Evolutionary conservation across 2,329 filamentous ascomycete species (phyloP).

Genomic region (Dendrostoma leiphaemia): DNA sequence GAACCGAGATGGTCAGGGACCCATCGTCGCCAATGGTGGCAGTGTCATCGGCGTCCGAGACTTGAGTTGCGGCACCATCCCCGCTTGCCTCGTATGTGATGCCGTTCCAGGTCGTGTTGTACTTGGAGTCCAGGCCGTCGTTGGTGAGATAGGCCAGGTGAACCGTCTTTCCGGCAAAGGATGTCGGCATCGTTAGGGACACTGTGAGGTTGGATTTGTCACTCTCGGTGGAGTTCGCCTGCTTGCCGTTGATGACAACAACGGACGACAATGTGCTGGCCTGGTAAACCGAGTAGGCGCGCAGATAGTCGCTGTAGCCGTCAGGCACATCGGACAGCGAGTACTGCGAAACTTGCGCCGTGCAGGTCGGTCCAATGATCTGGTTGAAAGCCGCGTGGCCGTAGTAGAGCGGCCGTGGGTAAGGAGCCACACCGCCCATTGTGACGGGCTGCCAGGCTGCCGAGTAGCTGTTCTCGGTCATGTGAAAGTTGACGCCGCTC

Average conservation of each 20-base stretch:
- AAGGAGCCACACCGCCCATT: slow-evolving; percentile 36
- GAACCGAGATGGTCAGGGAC: slow-evolving; percentile 31
- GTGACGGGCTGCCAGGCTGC: slow-evolving; percentile 47
- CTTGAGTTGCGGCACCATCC: slow-evolving; percentile 36
- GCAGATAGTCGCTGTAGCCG: slow-evolving; percentile 38
- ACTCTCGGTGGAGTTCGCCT: slow-evolving; percentile 36
- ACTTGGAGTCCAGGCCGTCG: slow-evolving; percentile 39
- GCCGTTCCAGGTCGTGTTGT: slow-evolving; percentile 45
- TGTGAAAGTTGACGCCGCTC: slow-evolving; percentile 48
- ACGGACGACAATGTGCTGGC: slow-evolving; percentile 38
- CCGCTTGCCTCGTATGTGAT: slow-evolving; percentile 41
- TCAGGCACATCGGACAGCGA: slow-evolving; percentile 28
- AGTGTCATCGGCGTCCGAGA: slow-evolving; percentile 30
- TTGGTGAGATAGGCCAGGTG: slow-evolving; percentile 46
- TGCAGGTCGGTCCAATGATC: slow-evolving; percentile 41
- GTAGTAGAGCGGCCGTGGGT: slow-evolving; percentile 49
- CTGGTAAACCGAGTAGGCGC: slow-evolving; percentile 44
- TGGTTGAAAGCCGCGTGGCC: slow-evolving; percentile 49
- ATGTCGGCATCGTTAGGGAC: slow-evolving; percentile 35
- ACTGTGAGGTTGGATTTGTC: slow-evolving; percentile 39
- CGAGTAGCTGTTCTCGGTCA: slow-evolving; percentile 52
- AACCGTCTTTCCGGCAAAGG: slow-evolving; percentile 38
- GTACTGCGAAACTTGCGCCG: slow-evolving; percentile 39
- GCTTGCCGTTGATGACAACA: slow-evolving; percentile 44
- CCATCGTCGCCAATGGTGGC: slow-evolving; percentile 32